A percentile compares a stretch with the other conserved stretches of the same genome.
These are phyloP conservation scores for Pseudopyricularia javanii DNA, from an alignment of 2,329 filamentous ascomycete species.

Conservation along the genomic window DNA sequence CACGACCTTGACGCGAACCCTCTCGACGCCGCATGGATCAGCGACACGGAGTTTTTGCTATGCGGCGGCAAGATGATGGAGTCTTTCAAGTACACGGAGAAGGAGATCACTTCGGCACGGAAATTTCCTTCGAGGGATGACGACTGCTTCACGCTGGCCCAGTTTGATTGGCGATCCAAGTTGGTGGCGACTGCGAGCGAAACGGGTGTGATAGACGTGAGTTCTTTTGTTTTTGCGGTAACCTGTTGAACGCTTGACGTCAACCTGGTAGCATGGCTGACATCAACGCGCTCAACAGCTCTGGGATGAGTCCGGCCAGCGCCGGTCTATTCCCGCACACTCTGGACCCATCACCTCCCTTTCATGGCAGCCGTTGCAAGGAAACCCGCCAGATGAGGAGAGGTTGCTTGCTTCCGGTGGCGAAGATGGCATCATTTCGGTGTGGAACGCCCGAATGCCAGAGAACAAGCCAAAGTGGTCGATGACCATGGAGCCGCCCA, in stretches of 20 bases:
- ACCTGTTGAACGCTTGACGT: not conserved
- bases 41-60: constrained; percentile 43
- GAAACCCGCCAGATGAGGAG: constrained; percentile 28
- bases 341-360: constrained; percentile 44
- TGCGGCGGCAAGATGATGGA: constrained; percentile 44
- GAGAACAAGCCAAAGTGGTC: constrained; percentile 45
- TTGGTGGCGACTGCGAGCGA: constrained; percentile 47
- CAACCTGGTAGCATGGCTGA: not conserved
- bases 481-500: constrained; percentile 46
- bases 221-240: constrained; percentile 11
- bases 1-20: constrained; percentile 38
- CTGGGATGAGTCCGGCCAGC: constrained; percentile 41
- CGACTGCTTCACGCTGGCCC: constrained; percentile 40
- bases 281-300: constrained; percentile 22
- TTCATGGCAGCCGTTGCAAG: constrained; percentile 45
- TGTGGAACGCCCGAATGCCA: constrained; percentile 46
- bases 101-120: constrained; percentile 29
- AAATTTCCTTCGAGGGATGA: constrained; percentile 41
- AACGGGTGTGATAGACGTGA: constrained; percentile 47
- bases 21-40: constrained; percentile 49
- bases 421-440: constrained; percentile 48
- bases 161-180: constrained; percentile 41
- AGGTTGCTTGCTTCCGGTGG: constrained; percentile 48
- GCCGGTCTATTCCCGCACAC: constrained; percentile 45
- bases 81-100: constrained; percentile 32